Conservation (phyloP, 805 yeast species). For the Pichia nakasei region DNA sequence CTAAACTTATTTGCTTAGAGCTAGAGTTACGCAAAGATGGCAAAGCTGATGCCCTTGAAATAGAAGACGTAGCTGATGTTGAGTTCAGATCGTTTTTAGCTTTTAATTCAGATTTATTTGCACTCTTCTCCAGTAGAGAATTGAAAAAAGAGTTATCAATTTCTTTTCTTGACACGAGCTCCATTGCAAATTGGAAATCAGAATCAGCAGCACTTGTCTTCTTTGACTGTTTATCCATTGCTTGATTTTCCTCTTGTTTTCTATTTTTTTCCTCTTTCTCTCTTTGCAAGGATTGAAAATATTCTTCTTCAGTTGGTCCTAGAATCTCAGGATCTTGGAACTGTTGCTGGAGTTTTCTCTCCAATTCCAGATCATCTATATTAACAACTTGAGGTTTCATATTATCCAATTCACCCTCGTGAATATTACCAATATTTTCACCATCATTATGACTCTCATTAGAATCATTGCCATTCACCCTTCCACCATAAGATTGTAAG, state of each 20-base stretch:
- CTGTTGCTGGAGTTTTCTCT: conserved; percentile 5
- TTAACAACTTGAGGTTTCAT: too few species aligned
- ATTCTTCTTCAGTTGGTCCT: conserved; percentile 11
- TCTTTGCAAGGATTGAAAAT: neutral
- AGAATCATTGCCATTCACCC: neutral
- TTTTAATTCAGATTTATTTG: neutral
- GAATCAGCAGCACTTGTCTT: conserved; percentile 3
- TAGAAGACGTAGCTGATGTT: neutral
- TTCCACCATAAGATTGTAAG: neutral
- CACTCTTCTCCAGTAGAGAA: conserved; percentile 9
- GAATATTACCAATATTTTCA: neutral
- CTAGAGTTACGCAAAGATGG: neutral
- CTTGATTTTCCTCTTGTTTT: neutral
- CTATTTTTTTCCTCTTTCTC: neutral
- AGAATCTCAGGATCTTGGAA: conserved; percentile 9
- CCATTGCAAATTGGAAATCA: conserved; percentile 16
- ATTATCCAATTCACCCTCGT: neutral
- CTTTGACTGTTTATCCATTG: neutral
- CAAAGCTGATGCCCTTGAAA: neutral
- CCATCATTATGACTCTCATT: neutral
- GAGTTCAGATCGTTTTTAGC: neutral
- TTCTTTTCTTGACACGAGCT: conserved; percentile 13
- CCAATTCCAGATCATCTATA: neutral
- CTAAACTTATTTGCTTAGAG: neutral
- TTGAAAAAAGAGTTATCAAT: conserved; percentile 18